These are phyloP conservation scores for Beta vulgaris DNA, from an alignment of 148 eudicot species.

Conservation along the genomic window DNA sequence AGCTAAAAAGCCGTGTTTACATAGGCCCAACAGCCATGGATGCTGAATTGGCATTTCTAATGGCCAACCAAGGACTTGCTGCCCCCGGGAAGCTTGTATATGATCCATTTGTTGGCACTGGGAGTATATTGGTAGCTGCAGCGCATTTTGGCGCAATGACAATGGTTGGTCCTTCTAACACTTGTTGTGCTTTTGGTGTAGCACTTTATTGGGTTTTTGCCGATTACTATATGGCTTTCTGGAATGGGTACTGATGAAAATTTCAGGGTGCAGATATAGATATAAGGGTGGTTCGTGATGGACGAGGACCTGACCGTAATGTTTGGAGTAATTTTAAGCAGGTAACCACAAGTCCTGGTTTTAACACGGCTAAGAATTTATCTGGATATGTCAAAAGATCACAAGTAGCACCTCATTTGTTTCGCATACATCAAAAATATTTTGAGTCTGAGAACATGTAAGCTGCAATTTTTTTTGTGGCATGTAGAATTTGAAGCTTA, in stretches of 20 bases:
- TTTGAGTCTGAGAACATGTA: neutral
- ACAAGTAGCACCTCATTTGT: neutral
- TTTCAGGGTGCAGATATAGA: slow-evolving; percentile 99
- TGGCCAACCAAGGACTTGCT: slow-evolving; percentile 96
- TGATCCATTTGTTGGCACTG: slow-evolving; percentile 99
- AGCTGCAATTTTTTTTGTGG: neutral
- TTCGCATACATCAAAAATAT: neutral
- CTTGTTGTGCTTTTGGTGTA: neutral
- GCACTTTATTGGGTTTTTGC: neutral
- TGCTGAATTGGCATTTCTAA: slow-evolving; percentile 96
- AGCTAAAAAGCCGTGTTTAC: slow-evolving; percentile 85
- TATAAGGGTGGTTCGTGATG: slow-evolving; percentile 98
- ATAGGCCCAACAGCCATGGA: slow-evolving; percentile 99
- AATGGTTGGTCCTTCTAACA: slow-evolving; percentile 56
- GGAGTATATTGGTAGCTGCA: slow-evolving; percentile 87
- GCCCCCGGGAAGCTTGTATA: slow-evolving; percentile 82
- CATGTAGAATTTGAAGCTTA: neutral
- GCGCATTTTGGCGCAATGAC: slow-evolving; percentile 99
- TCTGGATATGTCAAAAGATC: neutral
- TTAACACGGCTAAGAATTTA: neutral
- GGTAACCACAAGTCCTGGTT: slow-evolving; percentile 37
- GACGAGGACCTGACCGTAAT: slow-evolving; percentile 70
- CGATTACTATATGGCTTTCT: neutral
- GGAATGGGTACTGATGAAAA: slow-evolving; percentile 35
- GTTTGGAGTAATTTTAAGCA: slow-evolving; percentile 99